Percentiles rank a stretch among this genome's conserved stretches.
Evolutionary conservation across 805 yeast species (phyloP).

Genomic region (Wickerhamiella kurtzmanii): DNA sequence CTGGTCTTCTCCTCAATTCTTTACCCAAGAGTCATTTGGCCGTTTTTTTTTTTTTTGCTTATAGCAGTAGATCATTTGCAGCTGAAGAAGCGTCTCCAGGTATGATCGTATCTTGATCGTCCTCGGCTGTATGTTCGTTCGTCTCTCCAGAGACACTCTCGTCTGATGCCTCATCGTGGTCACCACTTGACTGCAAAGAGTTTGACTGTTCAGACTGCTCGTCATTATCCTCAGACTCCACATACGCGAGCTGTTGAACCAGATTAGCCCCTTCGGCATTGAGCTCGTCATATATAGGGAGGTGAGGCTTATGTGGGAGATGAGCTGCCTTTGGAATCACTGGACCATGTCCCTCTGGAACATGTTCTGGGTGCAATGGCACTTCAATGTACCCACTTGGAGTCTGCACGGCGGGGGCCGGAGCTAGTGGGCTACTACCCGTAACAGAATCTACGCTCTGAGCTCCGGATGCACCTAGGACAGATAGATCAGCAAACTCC

Average conservation of each 20-base stretch:
- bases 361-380: not conserved
- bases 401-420: too few species aligned
- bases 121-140: too few species aligned
- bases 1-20: too few species aligned
- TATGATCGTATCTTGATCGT: too few species aligned
- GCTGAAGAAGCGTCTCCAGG: too few species aligned
- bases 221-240: not conserved
- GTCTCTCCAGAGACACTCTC: too few species aligned
- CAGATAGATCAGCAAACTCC: not conserved
- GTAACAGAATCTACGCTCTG: too few species aligned
- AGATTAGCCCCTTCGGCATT: not conserved
- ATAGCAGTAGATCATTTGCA: not conserved
- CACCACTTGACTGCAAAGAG: too few species aligned
- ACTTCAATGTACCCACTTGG: constrained; percentile 1
- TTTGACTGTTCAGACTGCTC: not conserved
- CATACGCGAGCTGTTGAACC: not conserved
- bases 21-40: too few species aligned
- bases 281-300: not conserved
- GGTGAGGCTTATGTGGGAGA: not conserved
- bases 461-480: not conserved
- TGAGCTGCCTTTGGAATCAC: constrained; percentile 1
- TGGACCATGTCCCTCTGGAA: constrained; percentile 9
- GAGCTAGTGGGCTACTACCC: too few species aligned
- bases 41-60: not conserved
- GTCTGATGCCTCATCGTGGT: too few species aligned